Evolutionary conservation across 1,284 basidiomycete genomes (phyloP).

Genomic region (Afroboletus lepidellus): DNA sequence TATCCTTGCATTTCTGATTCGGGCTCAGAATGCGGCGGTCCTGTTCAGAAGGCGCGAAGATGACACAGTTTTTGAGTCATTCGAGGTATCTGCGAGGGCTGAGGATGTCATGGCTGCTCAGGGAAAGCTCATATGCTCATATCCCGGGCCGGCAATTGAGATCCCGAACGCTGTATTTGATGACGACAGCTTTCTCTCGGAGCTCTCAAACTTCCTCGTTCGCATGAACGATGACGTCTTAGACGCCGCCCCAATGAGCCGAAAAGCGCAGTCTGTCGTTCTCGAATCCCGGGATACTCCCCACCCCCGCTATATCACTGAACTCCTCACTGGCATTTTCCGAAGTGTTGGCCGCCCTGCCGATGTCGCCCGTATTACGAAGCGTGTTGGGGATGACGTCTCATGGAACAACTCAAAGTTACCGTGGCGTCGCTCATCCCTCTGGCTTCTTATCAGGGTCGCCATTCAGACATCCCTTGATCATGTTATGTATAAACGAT

Average conservation of each 20-base stretch:
- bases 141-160: conserved; percentile 35
- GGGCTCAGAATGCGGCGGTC: conserved; percentile 38
- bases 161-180: conserved; percentile 19
- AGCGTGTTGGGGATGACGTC: conserved; percentile 30
- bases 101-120: conserved; percentile 24
- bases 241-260: conserved; percentile 8
- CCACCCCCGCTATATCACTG: conserved; percentile 38
- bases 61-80: conserved; percentile 34
- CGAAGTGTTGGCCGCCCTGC: neutral
- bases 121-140: conserved; percentile 38
- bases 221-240: conserved; percentile 28
- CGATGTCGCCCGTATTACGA: neutral
- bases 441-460: conserved; percentile 40
- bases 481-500: conserved; percentile 41
- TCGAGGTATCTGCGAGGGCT: conserved; percentile 22
- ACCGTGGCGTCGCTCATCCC: conserved; percentile 11
- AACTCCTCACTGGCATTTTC: conserved; percentile 18
- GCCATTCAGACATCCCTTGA: conserved; percentile 40
- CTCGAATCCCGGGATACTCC: conserved; percentile 14
- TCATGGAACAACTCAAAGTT: conserved; percentile 26
- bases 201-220: conserved; percentile 34
- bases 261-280: conserved; percentile 14
- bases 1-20: conserved; percentile 30
- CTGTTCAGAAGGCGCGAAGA: conserved; percentile 29
- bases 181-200: neutral